Evolutionary conservation across 345 rosid species (phyloP).

Genomic region (Gossypium thurberi): DNA sequence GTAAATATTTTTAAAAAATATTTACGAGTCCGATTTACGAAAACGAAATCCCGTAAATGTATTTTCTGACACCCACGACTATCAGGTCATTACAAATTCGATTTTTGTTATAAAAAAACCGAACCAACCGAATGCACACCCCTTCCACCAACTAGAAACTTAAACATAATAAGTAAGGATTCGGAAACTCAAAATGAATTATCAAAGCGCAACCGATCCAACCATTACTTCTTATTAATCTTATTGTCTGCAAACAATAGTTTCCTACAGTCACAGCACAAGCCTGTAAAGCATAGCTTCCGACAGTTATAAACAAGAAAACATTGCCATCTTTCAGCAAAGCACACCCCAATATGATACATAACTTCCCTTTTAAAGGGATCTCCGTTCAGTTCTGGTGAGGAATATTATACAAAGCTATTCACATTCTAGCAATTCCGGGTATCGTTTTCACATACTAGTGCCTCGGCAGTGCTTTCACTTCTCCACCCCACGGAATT

Average conservation of each 20-base stretch:
- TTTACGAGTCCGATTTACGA: no score
- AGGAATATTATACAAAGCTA: constrained; percentile 17
- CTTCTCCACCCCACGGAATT: constrained; percentile 26
- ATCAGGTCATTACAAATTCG: no score
- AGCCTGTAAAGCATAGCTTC: neutral
- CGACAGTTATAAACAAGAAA: neutral
- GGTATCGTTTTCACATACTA: neutral
- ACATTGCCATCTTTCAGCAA: constrained; percentile 1
- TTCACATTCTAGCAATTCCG: constrained; percentile 11
- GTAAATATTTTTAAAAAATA: no score
- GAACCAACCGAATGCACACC: no score
- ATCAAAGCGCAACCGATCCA: constrained; percentile 1
- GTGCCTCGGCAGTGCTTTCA: constrained; percentile 15
- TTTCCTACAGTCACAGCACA: neutral
- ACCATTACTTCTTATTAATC: constrained; percentile 7
- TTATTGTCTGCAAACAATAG: constrained; percentile 2
- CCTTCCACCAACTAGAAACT: neutral
- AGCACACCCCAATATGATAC: constrained; percentile 6
- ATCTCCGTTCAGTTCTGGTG: neutral
- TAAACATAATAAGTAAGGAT: neutral
- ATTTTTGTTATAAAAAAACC: no score
- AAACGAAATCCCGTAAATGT: no score
- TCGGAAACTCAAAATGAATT: neutral
- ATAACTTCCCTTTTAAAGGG: neutral
- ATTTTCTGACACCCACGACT: no score